Base-by-base conservation (phyloP, 139 green algal genomes). In the Ettlia oleoabundans region DNA sequence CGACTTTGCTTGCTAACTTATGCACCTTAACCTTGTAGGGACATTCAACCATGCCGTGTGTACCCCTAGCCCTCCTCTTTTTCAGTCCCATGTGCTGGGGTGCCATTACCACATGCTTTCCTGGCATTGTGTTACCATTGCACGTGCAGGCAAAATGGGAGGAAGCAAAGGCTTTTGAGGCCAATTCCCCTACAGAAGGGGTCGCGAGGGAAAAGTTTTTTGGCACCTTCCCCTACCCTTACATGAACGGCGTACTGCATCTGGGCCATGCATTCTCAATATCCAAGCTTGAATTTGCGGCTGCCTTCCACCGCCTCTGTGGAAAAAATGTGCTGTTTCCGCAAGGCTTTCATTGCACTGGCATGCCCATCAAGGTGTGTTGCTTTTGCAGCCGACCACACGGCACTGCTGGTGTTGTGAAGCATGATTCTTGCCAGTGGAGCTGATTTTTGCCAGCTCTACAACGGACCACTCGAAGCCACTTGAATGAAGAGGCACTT, bases 241-340 rank as follows among this genome's bases (percentile, higher is more conserved):
- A 99, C 92, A 99, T 99, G 97, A 99, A 99, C 82, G 97, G 97
- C 28, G 71, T 99, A 83, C 92, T 99, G 30, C 97, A 99, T 88
- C 82, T 99, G 80, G 97, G 97, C 2, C 97, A 99, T 81, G 97
- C 97, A 21, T 99, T 99, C 87, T 98, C 95, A 1, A 83, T 99
- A 9, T 98, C 96, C 40, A 99, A 99, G 92, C 84, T 97, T 61
- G 95, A 99, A 90, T 99, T 99, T 92, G 96, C 95, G n/a, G 76
- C 89, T 0, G 96, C 97, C 2, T 99, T 96, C 86, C 92, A 99
- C 76, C 88, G 97, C 13, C 88, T 99, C 55, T 92, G 89, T 40
- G 97, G 97, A 47, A 93, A 96, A 73, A 84, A 92, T 5, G 94
- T 98, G 42, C 93, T 99, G 6, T 99, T 99, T 77, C 93, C 96